Evolutionary conservation across 768 basidiomycete genomes (phyloP).

Genomic region (Suillus sp.): DNA sequence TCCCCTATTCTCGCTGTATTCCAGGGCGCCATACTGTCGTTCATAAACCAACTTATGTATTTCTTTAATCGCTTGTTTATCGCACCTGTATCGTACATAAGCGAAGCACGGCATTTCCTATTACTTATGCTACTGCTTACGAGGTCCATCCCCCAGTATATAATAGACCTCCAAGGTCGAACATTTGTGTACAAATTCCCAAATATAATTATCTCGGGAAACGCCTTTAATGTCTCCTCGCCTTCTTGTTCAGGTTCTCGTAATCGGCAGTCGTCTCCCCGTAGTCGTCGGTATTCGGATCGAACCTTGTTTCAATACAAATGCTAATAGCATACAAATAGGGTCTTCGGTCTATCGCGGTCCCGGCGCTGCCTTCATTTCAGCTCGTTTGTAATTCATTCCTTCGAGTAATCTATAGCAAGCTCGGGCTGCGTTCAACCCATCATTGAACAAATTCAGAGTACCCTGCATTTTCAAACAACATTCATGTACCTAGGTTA

Average conservation of each 20-base stretch:
- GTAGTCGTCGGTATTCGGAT: not conserved
- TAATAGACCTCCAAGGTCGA: not conserved
- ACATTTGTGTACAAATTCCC: not conserved
- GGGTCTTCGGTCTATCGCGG: not conserved
- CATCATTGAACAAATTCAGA: no score
- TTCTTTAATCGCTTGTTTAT: conserved; percentile 3
- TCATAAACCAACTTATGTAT: not conserved
- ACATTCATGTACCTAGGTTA: no score
- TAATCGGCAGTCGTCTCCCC: not conserved
- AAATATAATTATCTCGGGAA: not conserved
- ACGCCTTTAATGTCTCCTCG: not conserved
- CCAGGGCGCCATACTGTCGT: not conserved
- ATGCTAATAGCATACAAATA: not conserved
- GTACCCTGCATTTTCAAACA: no score
- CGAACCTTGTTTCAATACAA: not conserved
- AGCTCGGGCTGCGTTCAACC: no score
- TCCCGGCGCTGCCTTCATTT: not conserved
- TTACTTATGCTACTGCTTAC: conserved; percentile 5
- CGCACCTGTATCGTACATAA: not conserved
- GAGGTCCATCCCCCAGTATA: not conserved
- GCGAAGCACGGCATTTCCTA: not conserved
- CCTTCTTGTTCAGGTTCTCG: not conserved
- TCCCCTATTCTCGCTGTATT: not conserved
- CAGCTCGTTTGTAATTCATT: not conserved
- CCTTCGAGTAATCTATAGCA: no score